Conservation (phyloP, 1,139 yeast species). For the Scheffersomyces titani region DNA sequence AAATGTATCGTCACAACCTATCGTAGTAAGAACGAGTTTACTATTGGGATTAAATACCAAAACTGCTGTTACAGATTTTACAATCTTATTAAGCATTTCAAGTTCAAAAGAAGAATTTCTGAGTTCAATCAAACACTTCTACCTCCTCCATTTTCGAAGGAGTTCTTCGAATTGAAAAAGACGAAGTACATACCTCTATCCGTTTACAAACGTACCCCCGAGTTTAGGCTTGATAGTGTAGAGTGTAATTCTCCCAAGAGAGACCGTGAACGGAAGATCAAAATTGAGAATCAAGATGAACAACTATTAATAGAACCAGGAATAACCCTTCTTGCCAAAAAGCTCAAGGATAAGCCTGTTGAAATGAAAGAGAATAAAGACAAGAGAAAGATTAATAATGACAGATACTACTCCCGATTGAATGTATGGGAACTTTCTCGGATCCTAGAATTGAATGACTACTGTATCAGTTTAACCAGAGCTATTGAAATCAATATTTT, state of each 20-base stretch:
- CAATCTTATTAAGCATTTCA: not conserved
- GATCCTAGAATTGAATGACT: constrained; percentile 24
- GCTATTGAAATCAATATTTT: constrained; percentile 58
- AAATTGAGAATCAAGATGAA: not conserved
- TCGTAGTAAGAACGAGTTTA: not conserved
- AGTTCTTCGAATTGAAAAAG: not conserved
- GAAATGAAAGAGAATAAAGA: not conserved
- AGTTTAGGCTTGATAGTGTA: not conserved
- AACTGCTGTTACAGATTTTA: not conserved
- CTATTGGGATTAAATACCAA: not conserved
- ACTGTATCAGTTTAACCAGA: constrained; percentile 25
- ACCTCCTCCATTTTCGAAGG: constrained; percentile 2
- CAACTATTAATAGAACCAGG: not conserved
- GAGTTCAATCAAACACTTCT: not conserved
- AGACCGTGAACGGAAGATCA: not conserved
- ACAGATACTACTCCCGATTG: constrained; percentile 27
- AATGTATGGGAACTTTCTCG: constrained; percentile 29
- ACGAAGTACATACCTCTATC: constrained; percentile 1
- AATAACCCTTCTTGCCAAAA: not conserved
- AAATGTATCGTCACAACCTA: not conserved
- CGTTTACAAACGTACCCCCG: not conserved
- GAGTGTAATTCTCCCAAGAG: not conserved
- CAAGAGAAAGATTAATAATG: constrained; percentile 2
- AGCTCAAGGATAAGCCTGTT: not conserved
- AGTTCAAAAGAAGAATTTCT: not conserved